Percentiles rank a stretch among this genome's conserved stretches.
Evolutionary conservation across 176 grass and related monocot genomes (phyloP).

Genomic region (Rhipidocladum racemiflorum): DNA sequence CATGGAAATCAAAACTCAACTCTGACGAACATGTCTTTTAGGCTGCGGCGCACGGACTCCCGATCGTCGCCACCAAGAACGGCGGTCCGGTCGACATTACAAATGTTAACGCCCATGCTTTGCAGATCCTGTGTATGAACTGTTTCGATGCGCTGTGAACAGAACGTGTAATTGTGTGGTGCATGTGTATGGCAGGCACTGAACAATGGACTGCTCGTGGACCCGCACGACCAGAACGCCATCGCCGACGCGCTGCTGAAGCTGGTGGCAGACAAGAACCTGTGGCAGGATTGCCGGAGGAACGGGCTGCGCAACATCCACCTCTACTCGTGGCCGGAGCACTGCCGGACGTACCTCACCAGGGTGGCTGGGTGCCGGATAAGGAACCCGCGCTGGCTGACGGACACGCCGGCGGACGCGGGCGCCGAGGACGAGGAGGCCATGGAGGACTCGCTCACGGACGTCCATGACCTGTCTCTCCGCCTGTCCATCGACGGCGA

Average conservation of each 20-base stretch:
- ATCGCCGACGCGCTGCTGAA: constrained; percentile 87
- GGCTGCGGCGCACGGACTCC: constrained; percentile 94
- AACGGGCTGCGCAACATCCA: constrained; percentile 92
- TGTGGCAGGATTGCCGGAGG: constrained; percentile 94
- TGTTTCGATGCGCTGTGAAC: neutral
- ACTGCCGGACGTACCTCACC: constrained; percentile 88
- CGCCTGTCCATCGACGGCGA: constrained; percentile 82
- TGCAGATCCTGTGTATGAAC: neutral
- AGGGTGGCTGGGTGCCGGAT: constrained; percentile 83
- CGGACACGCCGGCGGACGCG: constrained; percentile 61
- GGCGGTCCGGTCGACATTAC: constrained; percentile 92
- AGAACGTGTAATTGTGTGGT: neutral
- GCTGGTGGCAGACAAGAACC: constrained; percentile 78
- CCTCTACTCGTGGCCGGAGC: constrained; percentile 95
- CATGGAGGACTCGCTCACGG: constrained; percentile 74
- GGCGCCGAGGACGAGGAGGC: constrained; percentile 57
- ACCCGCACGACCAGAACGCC: constrained; percentile 83
- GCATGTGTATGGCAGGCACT: constrained; percentile 47
- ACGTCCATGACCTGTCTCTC: constrained; percentile 83
- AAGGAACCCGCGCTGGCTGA: constrained; percentile 79
- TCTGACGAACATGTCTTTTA: constrained; percentile 22
- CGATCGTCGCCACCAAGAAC: constrained; percentile 96
- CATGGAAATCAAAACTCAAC: neutral
- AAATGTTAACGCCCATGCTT: constrained; percentile 42
- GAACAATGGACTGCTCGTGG: constrained; percentile 77